Percentiles rank a stretch among this genome's conserved stretches.
Conservation (phyloP, 106 monocot species). For the Dioscorea zingiberensis region DNA sequence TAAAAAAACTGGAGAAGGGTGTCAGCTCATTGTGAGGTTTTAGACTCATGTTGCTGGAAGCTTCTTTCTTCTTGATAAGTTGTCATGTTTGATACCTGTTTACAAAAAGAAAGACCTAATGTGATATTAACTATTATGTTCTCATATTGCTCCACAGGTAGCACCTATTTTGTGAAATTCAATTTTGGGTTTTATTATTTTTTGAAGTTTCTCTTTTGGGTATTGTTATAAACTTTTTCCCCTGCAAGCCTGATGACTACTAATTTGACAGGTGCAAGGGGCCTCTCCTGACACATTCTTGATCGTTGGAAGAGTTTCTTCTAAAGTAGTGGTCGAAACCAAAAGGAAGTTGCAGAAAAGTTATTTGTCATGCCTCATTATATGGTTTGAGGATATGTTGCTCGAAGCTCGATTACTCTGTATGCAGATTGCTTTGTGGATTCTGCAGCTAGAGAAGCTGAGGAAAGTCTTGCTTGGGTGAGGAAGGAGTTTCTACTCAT, state of each 20-base stretch:
- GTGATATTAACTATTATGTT: too few relatives aligned
- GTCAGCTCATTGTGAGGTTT: neutral
- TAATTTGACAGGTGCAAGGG: slow-evolving; percentile 52
- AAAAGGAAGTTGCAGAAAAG: slow-evolving; percentile 18
- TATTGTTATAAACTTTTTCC: neutral
- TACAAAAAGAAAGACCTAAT: too few relatives aligned
- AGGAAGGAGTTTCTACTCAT: neutral
- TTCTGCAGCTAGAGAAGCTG: slow-evolving; percentile 49
- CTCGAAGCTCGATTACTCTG: slow-evolving; percentile 55
- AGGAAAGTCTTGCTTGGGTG: slow-evolving; percentile 28
- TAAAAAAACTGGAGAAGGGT: too few relatives aligned
- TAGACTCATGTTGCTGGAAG: neutral
- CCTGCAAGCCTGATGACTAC: neutral
- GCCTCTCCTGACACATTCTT: slow-evolving; percentile 65
- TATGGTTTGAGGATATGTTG: slow-evolving; percentile 45
- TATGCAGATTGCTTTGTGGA: slow-evolving; percentile 53
- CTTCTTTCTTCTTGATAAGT: too few relatives aligned
- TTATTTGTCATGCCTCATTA: slow-evolving; percentile 23
- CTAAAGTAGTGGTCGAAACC: slow-evolving; percentile 62
- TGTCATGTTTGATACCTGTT: too few relatives aligned
- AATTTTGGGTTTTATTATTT: neutral
- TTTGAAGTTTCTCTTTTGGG: neutral
- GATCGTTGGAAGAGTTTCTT: slow-evolving; percentile 67
- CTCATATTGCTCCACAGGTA: neutral
- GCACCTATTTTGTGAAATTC: neutral